Evolutionary conservation across 2,329 filamentous ascomycete species (phyloP).

Genomic region (Fusarium sp.): DNA sequence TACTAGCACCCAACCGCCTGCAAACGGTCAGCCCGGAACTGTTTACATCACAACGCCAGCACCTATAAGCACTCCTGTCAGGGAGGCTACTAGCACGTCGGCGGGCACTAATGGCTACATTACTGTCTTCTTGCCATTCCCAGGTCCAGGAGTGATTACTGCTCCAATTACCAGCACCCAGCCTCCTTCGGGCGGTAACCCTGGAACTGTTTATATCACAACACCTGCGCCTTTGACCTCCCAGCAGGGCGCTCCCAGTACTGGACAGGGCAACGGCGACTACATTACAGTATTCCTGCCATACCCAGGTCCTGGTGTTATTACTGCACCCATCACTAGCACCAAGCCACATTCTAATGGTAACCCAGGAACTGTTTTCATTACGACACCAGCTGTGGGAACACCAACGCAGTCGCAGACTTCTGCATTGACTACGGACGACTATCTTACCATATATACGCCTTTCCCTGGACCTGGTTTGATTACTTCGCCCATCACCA

Average conservation of each 20-base stretch:
- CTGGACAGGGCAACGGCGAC: not conserved
- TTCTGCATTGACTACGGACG: conserved; percentile 10
- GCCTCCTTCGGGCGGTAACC: conserved; percentile 1
- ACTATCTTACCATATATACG: conserved; percentile 36
- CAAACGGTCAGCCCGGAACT: conserved; percentile 16
- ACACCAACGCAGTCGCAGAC: not conserved
- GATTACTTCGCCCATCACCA: conserved; percentile 29
- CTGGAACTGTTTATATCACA: conserved; percentile 25
- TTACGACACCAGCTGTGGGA: conserved; percentile 25
- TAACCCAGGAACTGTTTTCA: conserved; percentile 31
- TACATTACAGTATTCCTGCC: conserved; percentile 30
- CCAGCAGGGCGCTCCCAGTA: not conserved
- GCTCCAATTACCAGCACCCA: conserved; percentile 16
- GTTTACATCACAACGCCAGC: conserved; percentile 21
- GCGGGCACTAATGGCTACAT: conserved; percentile 22
- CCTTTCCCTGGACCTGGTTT: conserved; percentile 30
- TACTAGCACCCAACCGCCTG: conserved; percentile 8
- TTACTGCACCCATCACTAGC: conserved; percentile 31
- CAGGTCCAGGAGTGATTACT: conserved; percentile 18
- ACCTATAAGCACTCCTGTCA: not conserved
- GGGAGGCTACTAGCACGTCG: not conserved
- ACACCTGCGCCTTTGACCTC: conserved; percentile 9
- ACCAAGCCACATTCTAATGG: conserved; percentile 22
- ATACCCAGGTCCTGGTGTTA: conserved; percentile 22
- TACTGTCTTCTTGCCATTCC: conserved; percentile 17